Conservation (phyloP, 371 early-diverging fungal species). For the Mortierella sp. region DNA sequence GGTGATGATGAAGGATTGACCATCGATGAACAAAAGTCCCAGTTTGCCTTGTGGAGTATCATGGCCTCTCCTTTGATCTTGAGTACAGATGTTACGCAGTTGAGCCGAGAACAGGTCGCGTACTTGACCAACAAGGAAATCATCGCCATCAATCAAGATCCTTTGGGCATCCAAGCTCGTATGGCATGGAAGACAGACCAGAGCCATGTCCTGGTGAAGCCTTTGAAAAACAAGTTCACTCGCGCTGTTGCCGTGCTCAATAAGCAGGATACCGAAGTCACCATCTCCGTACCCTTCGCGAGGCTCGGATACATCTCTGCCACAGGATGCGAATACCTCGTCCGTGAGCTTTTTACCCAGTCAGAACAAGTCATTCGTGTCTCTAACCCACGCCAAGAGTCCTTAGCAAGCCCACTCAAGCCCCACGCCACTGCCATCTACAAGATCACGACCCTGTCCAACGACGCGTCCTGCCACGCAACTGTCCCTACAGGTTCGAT, state of each 20-base stretch:
- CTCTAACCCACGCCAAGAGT: constrained; percentile 17
- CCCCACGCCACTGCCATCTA: constrained; percentile 41
- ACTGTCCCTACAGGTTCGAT: constrained; percentile 30
- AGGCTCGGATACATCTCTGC: constrained; percentile 31
- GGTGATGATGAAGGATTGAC: constrained; percentile 50
- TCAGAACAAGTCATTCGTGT: constrained; percentile 24
- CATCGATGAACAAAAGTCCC: constrained; percentile 48
- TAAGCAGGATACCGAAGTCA: constrained; percentile 7
- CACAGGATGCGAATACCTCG: constrained; percentile 21
- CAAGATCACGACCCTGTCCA: constrained; percentile 19
- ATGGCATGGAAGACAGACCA: constrained; percentile 22
- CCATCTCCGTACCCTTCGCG: constrained; percentile 23
- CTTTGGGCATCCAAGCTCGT: constrained; percentile 41
- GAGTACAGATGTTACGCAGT: constrained; percentile 39
- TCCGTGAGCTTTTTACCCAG: constrained; percentile 38
- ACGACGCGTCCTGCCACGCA: constrained; percentile 12
- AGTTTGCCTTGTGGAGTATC: constrained; percentile 53
- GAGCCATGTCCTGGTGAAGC: constrained; percentile 34
- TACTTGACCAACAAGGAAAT: constrained; percentile 49
- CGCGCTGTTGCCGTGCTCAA: constrained; percentile 37
- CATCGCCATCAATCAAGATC: constrained; percentile 54
- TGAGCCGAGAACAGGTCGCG: constrained; percentile 31
- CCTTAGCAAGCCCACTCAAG: constrained; percentile 3
- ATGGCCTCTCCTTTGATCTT: constrained; percentile 55
- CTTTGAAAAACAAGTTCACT: constrained; percentile 15